Evolutionary conservation across 2,329 filamentous ascomycete genomes (phyloP).

Genomic region (Colletotrichum euphorbiae): DNA sequence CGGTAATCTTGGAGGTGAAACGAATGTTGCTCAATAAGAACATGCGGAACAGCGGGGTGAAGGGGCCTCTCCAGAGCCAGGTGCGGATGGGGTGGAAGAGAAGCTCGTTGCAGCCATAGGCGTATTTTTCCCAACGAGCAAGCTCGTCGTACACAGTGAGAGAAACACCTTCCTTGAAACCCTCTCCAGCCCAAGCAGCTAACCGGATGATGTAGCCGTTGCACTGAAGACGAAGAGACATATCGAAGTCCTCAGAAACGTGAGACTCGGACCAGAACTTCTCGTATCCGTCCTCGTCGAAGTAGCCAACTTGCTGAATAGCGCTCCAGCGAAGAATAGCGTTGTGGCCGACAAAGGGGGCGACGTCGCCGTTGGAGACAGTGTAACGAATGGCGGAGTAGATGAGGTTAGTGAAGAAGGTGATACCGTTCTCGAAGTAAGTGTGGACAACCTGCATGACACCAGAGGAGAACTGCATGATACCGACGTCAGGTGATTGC

Average conservation of each 20-base stretch:
- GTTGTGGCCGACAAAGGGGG: conserved; percentile 85
- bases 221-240: conserved; percentile 81
- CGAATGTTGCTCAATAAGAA: conserved; percentile 81
- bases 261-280: conserved; percentile 87
- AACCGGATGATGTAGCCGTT: conserved; percentile 79
- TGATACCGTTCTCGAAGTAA: conserved; percentile 78
- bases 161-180: conserved; percentile 86
- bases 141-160: conserved; percentile 88
- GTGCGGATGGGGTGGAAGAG: conserved; percentile 82
- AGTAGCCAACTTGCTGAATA: conserved; percentile 78
- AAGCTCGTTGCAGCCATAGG: conserved; percentile 85
- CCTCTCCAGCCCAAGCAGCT: conserved; percentile 78
- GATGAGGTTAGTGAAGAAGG: conserved; percentile 79
- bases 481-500: conserved; percentile 80
- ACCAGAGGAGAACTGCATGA: conserved; percentile 81
- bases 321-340: conserved; percentile 81
- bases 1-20: conserved; percentile 80
- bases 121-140: conserved; percentile 88
- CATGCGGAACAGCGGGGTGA: conserved; percentile 80
- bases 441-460: conserved; percentile 83
- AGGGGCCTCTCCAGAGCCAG: conserved; percentile 79
- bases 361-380: conserved; percentile 81
- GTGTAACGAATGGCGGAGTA: conserved; percentile 82
- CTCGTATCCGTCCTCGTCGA: conserved; percentile 76
- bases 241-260: conserved; percentile 85